Base-by-base conservation (phyloP, 2,329 filamentous ascomycete species). In the Hypoxylon sp. region DNA sequence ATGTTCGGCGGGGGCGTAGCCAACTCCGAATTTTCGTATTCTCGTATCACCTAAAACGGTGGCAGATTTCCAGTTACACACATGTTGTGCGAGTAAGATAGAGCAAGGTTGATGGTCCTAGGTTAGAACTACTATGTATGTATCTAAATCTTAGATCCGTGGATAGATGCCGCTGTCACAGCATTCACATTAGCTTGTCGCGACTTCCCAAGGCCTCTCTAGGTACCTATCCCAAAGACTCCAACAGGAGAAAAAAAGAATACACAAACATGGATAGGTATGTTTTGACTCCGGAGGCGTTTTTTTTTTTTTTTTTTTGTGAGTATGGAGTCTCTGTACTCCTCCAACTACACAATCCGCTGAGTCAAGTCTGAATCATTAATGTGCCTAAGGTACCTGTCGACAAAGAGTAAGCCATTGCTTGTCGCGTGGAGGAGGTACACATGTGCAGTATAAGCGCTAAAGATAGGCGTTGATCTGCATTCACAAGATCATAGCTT, bases 401-500 rank as follows among this genome's bases (percentile, higher is more conserved):
- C 37, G 2, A 39, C 37, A 39, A 39, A n/a, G 37, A 39, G 15
- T 3, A 39, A 39, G 5, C 15, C n/a, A n/a, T n/a, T 39, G 4
- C 10, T 15, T 39, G 15, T 11, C 39, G n/a, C 15, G 17, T 44
- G 6, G 17, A 44, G 17, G 39, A 44, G 21, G 39, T 8, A 44
- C 39, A 11, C n/a, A n/a, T n/a, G 39, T 44, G n/a, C n/a, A n/a
- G n/a, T 44, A n/a, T 21, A 21, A 27, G 31, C 51, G 51, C 35
- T 51, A 10, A 37, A 57, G 48, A 55, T 13, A 61, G 59, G 62
- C 32, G 50, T 50, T n/a, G 21, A 55, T 58, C 47, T 39, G 52
- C 42, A 58, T 59, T 35, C 48, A 64, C 62, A 65, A 60, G 66
- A 69, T 69, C 62, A 69, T 54, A 62, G 44, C 48, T 61, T 52